Evolutionary conservation across 2,329 filamentous ascomycete species (phyloP).

Genomic region (Harringtonia aguacate): DNA sequence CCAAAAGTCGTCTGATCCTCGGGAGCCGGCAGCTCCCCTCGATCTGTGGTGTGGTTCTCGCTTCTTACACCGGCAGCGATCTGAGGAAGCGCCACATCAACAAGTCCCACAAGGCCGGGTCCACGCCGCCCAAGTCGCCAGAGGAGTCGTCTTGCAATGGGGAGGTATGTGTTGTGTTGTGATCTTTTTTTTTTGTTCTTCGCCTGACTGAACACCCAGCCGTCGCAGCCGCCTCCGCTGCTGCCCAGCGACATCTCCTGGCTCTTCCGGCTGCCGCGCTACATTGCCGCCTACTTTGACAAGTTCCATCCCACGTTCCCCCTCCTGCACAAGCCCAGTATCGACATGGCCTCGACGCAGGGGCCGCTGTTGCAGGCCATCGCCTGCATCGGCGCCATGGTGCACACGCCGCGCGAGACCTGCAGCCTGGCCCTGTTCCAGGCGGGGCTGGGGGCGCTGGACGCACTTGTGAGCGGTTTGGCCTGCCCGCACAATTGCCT

Average conservation of each 20-base stretch:
- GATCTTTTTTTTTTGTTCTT: too few species aligned
- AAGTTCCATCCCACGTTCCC: constrained; percentile 1
- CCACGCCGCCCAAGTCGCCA: too few species aligned
- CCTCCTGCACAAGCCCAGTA: background rate
- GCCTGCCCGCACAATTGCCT: too few species aligned
- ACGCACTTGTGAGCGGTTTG: background rate
- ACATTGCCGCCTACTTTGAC: background rate
- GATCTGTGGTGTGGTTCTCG: background rate
- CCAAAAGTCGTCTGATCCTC: too few species aligned
- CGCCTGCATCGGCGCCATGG: background rate
- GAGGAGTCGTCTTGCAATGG: background rate
- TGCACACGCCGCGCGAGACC: background rate
- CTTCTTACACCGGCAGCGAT: background rate
- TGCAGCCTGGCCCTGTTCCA: background rate
- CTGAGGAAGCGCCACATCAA: background rate
- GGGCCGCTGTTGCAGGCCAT: constrained; percentile 1
- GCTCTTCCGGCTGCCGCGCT: background rate
- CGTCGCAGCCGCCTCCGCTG: too few species aligned
- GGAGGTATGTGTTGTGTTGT: too few species aligned
- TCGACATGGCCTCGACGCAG: background rate
- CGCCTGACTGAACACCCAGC: too few species aligned
- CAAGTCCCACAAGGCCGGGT: constrained; percentile 1
- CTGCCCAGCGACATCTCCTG: background rate
- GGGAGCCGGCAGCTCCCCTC: background rate
- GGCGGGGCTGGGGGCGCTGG: background rate